phyloP scores from a whole-genome alignment of 805 yeast species.

The Lachancea kluyveri region DNA sequence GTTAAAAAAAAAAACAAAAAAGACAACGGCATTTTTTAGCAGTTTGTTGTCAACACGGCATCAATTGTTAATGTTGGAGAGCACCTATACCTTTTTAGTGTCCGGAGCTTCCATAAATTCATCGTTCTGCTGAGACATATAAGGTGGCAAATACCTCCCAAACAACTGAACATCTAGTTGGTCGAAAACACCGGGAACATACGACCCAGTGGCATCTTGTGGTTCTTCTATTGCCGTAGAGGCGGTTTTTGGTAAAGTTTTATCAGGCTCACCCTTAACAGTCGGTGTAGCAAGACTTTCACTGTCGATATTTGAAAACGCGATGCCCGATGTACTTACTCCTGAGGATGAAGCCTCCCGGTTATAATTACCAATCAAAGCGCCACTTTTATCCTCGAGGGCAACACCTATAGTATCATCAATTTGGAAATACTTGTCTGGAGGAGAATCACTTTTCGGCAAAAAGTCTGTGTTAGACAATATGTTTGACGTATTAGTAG shows the following conservation, averaged over 20 bases:
- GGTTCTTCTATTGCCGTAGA: not conserved
- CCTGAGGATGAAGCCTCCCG: conserved; percentile 6
- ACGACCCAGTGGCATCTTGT: conserved; percentile 25
- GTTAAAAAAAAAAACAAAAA: no score
- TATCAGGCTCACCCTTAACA: conserved; percentile 2
- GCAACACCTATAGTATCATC: conserved; percentile 1
- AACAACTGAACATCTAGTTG: conserved; percentile 78
- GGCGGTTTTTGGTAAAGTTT: no score
- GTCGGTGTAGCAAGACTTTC: no score
- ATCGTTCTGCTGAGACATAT: conserved; percentile 42
- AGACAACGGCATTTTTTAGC: not conserved
- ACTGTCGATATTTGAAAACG: conserved; percentile 3
- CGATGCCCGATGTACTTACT: conserved; percentile 8
- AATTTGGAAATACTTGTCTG: conserved; percentile 8
- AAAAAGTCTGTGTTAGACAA: conserved; percentile 6
- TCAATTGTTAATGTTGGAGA: conserved; percentile 1
- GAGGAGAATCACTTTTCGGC: conserved; percentile 1
- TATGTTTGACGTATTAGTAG: conserved; percentile 15
- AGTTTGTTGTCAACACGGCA: not conserved
- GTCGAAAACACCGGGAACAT: conserved; percentile 80
- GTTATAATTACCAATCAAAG: no score
- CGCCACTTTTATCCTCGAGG: no score
- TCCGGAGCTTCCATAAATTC: no score
- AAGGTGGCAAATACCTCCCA: conserved; percentile 79
- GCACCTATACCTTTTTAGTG: not conserved